A percentile compares a stretch with the other conserved stretches of the same genome.
These are phyloP conservation scores for Cavenderia fasciculata DNA, from an alignment of 78 protist species.

Conservation along the genomic window DNA sequence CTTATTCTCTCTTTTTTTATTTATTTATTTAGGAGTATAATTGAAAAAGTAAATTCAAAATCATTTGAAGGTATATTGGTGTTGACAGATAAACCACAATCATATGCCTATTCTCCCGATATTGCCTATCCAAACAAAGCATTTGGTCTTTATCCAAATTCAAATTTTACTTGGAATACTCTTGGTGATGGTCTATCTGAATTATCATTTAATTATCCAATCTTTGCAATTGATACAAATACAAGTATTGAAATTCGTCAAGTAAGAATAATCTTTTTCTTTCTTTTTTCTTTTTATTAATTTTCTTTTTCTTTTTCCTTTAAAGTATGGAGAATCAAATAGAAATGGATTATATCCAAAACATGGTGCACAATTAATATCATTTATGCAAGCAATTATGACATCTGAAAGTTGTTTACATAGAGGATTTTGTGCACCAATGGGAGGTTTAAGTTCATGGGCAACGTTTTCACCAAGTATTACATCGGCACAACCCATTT, in stretches of 20 bases:
- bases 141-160: slow-evolving; percentile 54
- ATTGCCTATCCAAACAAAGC: slow-evolving; percentile 1
- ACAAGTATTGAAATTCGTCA: neutral
- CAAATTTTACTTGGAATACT: slow-evolving; percentile 20
- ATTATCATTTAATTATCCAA: neutral
- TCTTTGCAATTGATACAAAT: neutral
- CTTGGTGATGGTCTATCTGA: slow-evolving; percentile 16
- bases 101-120: slow-evolving; percentile 60
- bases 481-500: neutral
- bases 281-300: neutral
- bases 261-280: neutral
- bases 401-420: slow-evolving; percentile 44
- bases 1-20: too few relatives aligned
- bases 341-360: slow-evolving; percentile 35
- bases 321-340: neutral
- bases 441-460: slow-evolving; percentile 71
- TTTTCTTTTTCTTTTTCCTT: neutral
- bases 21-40: slow-evolving; percentile 28
- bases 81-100: slow-evolving; percentile 9
- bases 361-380: slow-evolving; percentile 38
- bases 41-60: neutral
- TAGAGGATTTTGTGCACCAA: slow-evolving; percentile 64
- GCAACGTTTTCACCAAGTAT: slow-evolving; percentile 31
- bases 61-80: slow-evolving; percentile 12
- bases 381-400: slow-evolving; percentile 51